Base-by-base conservation (phyloP, 768 basidiomycete genomes). In the Leccinum pellstonianum region DNA sequence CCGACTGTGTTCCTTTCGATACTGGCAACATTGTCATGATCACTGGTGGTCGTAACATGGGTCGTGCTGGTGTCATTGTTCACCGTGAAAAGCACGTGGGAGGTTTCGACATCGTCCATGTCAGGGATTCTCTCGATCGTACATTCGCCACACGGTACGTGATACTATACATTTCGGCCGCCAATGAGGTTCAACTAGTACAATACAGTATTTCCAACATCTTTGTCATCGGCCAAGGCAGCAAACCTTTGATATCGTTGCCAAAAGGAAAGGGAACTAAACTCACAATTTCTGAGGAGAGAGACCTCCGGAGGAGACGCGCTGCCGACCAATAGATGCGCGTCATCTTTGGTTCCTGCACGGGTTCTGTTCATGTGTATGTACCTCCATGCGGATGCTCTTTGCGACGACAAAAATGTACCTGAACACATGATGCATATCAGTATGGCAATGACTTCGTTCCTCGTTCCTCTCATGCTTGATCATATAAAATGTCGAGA, bases 1-100 rank as follows among this genome's bases (percentile, higher is more conserved):
- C 78, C 56, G 91, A 95, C 72, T 92, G 85, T 72, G 88, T 96
- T 75, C 91, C 93, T 77, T 99, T 98, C 75, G 97, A 98, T 74
- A 93, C 92, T 46, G 95, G 96, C 61, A 97, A 98, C 82, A 86
- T 96, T 64, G 93, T 92, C 76, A 93, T 96, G 83, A 85, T 97
- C 80, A 99, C 97, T 63, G 97, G 97, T 73, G 97, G 97, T 64
- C 94, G 96, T 76, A 99, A 98, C 88, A 98, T 98, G 94, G 97
- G 97, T 66, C 87, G 97, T 80, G 91, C 88, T 58, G 97, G 97
- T 80, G 86, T 94, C 64, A 97, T 99, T 70, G 87, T 93, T 55
- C 93, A 96, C 81, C 86, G 91, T 67, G 97, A 98, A 84, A 94
- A 94, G 81, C 97, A 98, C 77, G 80, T 93, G 66, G 97, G 97